Evolutionary conservation across 805 yeast genomes (phyloP).

Genomic region (Suhomyces faveliae): DNA sequence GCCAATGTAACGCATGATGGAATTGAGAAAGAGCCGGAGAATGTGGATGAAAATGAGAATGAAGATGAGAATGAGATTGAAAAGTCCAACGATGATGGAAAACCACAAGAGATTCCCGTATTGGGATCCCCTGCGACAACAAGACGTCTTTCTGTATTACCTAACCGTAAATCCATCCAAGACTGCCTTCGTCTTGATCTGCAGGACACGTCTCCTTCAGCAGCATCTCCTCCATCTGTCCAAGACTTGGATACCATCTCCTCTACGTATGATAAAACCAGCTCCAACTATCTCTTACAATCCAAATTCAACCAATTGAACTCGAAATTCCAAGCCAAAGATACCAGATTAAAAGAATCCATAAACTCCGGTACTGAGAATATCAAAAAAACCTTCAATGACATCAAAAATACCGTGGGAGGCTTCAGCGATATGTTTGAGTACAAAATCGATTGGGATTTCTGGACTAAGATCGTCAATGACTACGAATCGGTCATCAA

Average conservation of each 20-base stretch:
- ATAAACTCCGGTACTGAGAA: conserved; percentile 38
- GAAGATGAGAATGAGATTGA: too few species aligned
- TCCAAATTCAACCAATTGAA: conserved; percentile 58
- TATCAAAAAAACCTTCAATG: conserved; percentile 43
- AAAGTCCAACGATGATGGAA: background rate
- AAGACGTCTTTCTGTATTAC: conserved; percentile 28
- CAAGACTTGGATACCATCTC: conserved; percentile 16
- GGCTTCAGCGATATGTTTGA: conserved; percentile 34
- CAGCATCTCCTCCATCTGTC: conserved; percentile 8
- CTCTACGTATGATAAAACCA: conserved; percentile 18
- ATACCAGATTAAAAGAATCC: conserved; percentile 49
- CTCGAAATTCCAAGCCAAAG: conserved; percentile 48
- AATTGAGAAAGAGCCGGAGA: background rate
- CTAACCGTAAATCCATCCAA: conserved; percentile 30
- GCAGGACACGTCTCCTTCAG: conserved; percentile 14
- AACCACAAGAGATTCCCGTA: background rate
- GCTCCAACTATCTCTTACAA: conserved; percentile 53
- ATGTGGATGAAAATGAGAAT: background rate
- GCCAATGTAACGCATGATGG: conserved; percentile 3
- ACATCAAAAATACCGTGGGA: conserved; percentile 49
- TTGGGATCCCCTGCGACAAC: conserved; percentile 2
- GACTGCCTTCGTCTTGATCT: conserved; percentile 23
- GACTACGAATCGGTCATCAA: conserved; percentile 70
- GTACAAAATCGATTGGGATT: conserved; percentile 67
- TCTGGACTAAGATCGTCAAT: conserved; percentile 81